Evolutionary conservation across 2,329 filamentous ascomycete species (phyloP).

Genomic region (Coleophoma cylindrospora): DNA sequence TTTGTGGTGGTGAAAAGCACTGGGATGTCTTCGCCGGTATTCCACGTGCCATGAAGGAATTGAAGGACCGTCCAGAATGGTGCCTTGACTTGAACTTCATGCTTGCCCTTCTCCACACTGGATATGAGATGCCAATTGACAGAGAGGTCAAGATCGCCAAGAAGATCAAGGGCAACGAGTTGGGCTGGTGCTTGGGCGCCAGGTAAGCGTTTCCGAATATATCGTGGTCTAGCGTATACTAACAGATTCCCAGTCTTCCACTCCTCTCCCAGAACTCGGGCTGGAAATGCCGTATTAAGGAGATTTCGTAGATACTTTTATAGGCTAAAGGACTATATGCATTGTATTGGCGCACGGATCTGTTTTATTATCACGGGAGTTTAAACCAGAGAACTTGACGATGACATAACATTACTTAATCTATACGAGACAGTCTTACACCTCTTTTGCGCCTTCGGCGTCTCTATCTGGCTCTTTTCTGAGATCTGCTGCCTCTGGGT

Average conservation of each 20-base stretch:
- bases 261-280: slow-evolving; percentile 76
- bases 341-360: slow-evolving; percentile 18
- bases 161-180: slow-evolving; percentile 95
- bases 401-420: slow-evolving; percentile 1
- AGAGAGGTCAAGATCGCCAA: slow-evolving; percentile 97
- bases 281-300: slow-evolving; percentile 82
- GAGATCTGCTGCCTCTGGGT: too few relatives aligned
- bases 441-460: too few relatives aligned
- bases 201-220: slow-evolving; percentile 55
- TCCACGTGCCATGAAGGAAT: slow-evolving; percentile 72
- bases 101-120: slow-evolving; percentile 85
- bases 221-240: slow-evolving; percentile 22
- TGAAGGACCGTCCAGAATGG: slow-evolving; percentile 78
- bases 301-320: slow-evolving; percentile 51
- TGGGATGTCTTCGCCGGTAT: slow-evolving; percentile 81
- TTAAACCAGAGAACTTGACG: neutral
- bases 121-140: slow-evolving; percentile 96
- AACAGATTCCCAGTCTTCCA: slow-evolving; percentile 60
- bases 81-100: slow-evolving; percentile 97
- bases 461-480: too few relatives aligned
- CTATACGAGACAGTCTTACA: neutral
- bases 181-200: slow-evolving; percentile 96
- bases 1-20: slow-evolving; percentile 70
- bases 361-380: slow-evolving; percentile 3
- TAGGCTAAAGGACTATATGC: slow-evolving; percentile 7